Conservation (phyloP, 768 basidiomycete species). For the Termitomyces sp. region DNA sequence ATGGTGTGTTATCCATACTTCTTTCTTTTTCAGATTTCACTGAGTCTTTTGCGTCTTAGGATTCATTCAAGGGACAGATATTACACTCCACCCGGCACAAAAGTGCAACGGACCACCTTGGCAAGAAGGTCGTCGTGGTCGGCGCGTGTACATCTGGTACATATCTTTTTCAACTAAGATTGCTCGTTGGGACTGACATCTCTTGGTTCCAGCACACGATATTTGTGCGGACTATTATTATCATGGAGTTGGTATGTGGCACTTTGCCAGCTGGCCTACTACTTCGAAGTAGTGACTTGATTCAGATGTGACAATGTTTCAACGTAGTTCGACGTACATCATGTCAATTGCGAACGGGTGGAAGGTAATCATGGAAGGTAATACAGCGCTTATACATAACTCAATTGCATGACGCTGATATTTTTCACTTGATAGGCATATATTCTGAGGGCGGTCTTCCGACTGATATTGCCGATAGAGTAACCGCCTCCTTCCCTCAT, state of each 20-base stretch:
- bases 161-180: background rate
- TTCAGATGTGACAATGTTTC: slow-evolving; percentile 52
- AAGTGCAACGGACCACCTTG: slow-evolving; percentile 34
- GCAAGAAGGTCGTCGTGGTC: slow-evolving; percentile 68
- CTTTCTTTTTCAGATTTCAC: background rate
- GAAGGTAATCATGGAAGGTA: slow-evolving; percentile 19
- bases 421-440: too few species aligned
- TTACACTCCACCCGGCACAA: too few species aligned
- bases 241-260: slow-evolving; percentile 33
- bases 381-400: background rate
- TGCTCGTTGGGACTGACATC: background rate
- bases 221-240: slow-evolving; percentile 35
- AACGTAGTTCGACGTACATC: slow-evolving; percentile 36
- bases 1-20: background rate
- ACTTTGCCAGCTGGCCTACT: too few species aligned
- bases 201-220: slow-evolving; percentile 31
- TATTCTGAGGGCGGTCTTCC: slow-evolving; percentile 38
- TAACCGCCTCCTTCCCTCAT: slow-evolving; percentile 43
- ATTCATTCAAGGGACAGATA: too few species aligned
- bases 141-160: slow-evolving; percentile 58
- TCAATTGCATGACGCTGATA: background rate
- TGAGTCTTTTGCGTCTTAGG: slow-evolving; percentile 13
- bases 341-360: slow-evolving; percentile 15
- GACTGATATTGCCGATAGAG: slow-evolving; percentile 41
- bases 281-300: too few species aligned